Conservation (phyloP, 768 basidiomycete genomes). For the Pleurotus tuoliensis region DNA sequence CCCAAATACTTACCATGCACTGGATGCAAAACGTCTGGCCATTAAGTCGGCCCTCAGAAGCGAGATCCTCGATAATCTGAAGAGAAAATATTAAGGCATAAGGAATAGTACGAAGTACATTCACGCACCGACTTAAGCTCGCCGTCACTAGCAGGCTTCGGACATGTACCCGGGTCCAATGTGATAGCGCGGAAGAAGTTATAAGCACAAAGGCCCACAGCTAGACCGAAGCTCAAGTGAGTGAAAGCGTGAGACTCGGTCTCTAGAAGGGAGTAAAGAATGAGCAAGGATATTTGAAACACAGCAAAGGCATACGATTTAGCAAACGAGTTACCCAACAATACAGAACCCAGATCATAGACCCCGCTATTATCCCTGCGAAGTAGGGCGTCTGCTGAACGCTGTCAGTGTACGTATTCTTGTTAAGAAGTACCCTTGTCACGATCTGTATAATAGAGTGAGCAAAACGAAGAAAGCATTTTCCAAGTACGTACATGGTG, state of each 20-base stretch:
- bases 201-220: constrained; percentile 70
- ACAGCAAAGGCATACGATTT: constrained; percentile 43
- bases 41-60: constrained; percentile 83
- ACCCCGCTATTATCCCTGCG: constrained; percentile 82
- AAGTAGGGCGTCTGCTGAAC: constrained; percentile 91
- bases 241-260: constrained; percentile 71
- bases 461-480: constrained; percentile 11
- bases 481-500: constrained; percentile 66
- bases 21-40: constrained; percentile 96
- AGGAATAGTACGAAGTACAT: background rate
- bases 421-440: constrained; percentile 81
- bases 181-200: constrained; percentile 90
- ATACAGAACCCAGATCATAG: constrained; percentile 83
- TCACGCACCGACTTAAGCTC: constrained; percentile 79
- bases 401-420: constrained; percentile 75
- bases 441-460: constrained; percentile 50
- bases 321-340: constrained; percentile 80
- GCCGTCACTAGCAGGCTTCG: constrained; percentile 73
- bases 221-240: constrained; percentile 73
- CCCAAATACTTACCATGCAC: constrained; percentile 70
- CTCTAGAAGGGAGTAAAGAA: constrained; percentile 43
- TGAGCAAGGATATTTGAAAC: constrained; percentile 20
- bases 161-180: constrained; percentile 86
- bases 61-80: constrained; percentile 87
- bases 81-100: background rate